Evolutionary conservation across 208 protist genomes (phyloP), one percentile per base, ranked within the genome.

Genomic region (Vickermania ingenoplastis): DNA sequence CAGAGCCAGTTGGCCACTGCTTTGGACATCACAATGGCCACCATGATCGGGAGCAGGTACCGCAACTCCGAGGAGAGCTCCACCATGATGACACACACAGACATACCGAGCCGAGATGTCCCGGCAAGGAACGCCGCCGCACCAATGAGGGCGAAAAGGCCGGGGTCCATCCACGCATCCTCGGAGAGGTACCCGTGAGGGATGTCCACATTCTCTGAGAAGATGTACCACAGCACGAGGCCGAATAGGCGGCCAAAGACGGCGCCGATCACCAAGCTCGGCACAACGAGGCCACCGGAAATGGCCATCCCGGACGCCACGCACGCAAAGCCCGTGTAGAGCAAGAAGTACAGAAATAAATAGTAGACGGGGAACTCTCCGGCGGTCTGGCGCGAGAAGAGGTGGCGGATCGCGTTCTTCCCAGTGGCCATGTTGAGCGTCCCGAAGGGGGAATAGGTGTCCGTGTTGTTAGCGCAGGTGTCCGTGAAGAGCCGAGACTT

Each of bases 51-150:
- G 25, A 98, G 77, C 26, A 96, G 67, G 64, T 96, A 96, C 66
- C 91, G 88, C 30, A 97, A 67, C 64, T 97, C 90, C 36, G 90
- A 91, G 21, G 93, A 95, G 0, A 96, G 75, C 73, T 98, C 92
- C 26, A 97, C 79, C 85, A 98, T 90, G 61, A 97, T 97, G 48
- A 98, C 91, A 48, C 87, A 90, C 52, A 97, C 85, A n/a, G 87
- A 90, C 67, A 97, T 91, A 5, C 91, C 92, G 72, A 97, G 85
- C 51, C 95, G 86, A 30, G 87, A 92, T 3, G 91, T 93, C 14
- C 93, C 93, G 22, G 79, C 87, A 48, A 97, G 81, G 60, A 97
- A 96, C 24, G 86, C 80, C 4, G 86, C 90, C 25, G 92, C 92
- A 41, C 95, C 95, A 53, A 98, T 93, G 7, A 98, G 73, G 3